Percentiles rank a stretch among this genome's conserved stretches.
Conservation (phyloP, 164 flowering plant genomes). For the Chloranthus sessilifolius region DNA sequence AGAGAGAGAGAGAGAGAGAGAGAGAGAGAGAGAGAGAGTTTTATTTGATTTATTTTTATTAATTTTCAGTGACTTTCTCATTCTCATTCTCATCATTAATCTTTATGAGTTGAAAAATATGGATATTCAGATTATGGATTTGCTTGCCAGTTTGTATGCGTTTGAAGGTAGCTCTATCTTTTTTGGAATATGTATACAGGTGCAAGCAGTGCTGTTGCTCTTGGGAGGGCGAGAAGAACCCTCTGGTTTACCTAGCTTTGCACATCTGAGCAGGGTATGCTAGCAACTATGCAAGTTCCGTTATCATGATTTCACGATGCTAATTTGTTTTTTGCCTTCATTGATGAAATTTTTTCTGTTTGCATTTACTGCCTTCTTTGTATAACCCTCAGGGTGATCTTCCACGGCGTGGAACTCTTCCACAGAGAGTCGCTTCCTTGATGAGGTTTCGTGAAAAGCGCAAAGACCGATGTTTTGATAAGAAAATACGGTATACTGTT, state of each 20-base stretch:
- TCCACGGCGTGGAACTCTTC: conserved; percentile 41
- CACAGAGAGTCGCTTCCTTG: conserved; percentile 67
- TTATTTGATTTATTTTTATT: not conserved
- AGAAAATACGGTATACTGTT: conserved; percentile 74
- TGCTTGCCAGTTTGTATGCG: not conserved
- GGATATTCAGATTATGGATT: not conserved
- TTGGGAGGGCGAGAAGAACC: conserved; percentile 19
- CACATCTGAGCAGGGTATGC: no score
- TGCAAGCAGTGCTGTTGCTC: conserved; percentile 19
- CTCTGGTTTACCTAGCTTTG: conserved; percentile 5
- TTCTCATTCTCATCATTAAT: not conserved
- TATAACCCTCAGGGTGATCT: conserved; percentile 26
- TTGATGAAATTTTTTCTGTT: no score
- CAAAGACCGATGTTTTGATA: conserved; percentile 75
- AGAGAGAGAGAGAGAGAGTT: not conserved
- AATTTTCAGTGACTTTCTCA: not conserved
- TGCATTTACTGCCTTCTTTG: not conserved
- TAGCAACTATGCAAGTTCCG: no score
- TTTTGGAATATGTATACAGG: conserved; percentile 4
- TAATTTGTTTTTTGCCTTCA: no score
- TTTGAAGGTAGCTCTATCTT: not conserved
- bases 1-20: not conserved
- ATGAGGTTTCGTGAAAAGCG: conserved; percentile 68
- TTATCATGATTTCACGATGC: no score
- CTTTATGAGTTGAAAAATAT: not conserved